phyloP scores from a whole-genome alignment of 495 filamentous ascomycete genomes.

The Parmelia sp. region DNA sequence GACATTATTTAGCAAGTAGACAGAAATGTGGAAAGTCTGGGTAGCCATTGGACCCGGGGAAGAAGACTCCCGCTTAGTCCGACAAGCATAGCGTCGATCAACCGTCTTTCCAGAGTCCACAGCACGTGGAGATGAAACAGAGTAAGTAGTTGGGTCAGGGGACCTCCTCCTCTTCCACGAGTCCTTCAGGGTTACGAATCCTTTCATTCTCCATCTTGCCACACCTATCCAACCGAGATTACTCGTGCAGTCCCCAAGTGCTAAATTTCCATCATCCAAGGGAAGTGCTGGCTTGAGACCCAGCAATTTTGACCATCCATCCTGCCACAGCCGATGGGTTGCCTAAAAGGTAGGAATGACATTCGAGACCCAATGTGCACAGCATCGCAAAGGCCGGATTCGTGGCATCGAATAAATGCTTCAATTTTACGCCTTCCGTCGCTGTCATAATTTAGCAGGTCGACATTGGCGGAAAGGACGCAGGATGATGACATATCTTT shows the following conservation, averaged over 20 bases:
- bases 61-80: conserved; percentile 4
- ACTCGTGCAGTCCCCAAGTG: neutral
- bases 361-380: neutral
- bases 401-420: conserved; percentile 7
- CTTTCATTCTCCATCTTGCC: neutral
- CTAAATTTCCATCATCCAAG: neutral
- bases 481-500: conserved; percentile 9
- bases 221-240: conserved; percentile 2
- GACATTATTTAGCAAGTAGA: conserved; percentile 8
- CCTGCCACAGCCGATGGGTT: neutral
- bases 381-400: neutral
- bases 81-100: conserved; percentile 10
- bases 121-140: conserved; percentile 21
- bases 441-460: neutral
- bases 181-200: conserved; percentile 10
- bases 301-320: neutral
- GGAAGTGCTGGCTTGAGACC: neutral
- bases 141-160: neutral
- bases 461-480: neutral
- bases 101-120: conserved; percentile 6
- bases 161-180: conserved; percentile 5
- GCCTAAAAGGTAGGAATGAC: neutral
- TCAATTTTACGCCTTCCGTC: neutral
- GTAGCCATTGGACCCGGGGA: conserved; percentile 3
- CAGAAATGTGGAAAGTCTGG: neutral